Conservation (phyloP, 345 rosid genomes). For the Pelargonium nanum region DNA sequence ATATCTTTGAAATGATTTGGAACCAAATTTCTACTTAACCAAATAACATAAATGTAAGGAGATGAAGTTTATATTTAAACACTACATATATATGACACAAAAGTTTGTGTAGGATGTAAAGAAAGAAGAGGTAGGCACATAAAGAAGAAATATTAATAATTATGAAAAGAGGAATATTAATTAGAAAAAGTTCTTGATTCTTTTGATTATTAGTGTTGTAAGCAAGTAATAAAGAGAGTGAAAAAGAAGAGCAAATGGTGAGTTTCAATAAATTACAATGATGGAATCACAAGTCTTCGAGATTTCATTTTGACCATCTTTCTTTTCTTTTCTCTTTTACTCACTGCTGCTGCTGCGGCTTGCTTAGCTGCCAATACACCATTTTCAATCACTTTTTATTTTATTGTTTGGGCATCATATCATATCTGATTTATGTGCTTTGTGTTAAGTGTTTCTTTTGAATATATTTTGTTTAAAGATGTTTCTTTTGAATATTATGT, state of each 20-base stretch:
- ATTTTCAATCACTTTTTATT: no score
- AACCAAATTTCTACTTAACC: no score
- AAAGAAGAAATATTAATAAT: neutral
- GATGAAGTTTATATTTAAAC: no score
- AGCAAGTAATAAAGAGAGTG: neutral
- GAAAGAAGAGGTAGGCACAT: neutral
- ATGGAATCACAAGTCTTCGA: neutral
- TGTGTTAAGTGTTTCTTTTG: no score
- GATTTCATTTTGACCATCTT: neutral
- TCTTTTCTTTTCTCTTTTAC: neutral
- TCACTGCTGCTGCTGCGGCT: neutral
- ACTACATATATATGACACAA: no score
- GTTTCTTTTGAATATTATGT: no score
- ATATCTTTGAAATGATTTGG: no score
- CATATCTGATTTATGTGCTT: no score
- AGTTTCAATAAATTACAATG: neutral
- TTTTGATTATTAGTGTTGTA: neutral
- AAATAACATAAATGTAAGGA: no score
- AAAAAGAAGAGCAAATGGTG: neutral
- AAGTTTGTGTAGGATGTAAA: neutral
- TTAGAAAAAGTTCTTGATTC: neutral
- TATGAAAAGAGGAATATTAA: neutral
- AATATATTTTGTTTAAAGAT: no score
- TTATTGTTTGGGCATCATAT: no score
- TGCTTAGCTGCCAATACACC: no score